Evolutionary conservation across 140 eudicot species (phyloP), one percentile per base, ranked within the genome.

Genomic region (Cichorium intybus): DNA sequence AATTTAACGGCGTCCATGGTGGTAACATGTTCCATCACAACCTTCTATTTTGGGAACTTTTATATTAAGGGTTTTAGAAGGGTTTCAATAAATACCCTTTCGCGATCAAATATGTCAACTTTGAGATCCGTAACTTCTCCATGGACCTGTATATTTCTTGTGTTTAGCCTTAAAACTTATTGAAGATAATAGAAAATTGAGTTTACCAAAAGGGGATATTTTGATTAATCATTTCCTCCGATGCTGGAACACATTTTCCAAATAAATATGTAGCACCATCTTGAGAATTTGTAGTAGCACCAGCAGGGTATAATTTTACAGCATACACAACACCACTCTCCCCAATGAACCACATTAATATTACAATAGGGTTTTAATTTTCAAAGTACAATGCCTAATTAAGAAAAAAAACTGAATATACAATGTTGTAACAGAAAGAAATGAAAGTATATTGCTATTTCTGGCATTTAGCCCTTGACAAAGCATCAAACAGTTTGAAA

Each of bases 281-380:
- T 74, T 94, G 99, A 50, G 99, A 94, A 78, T 94, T 94, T 24
- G 99, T 94, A 47, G 99, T 94, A 43, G 99, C 99, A 70, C 99
- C 99, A 76, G 99, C 99, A 37, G 99, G 99, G 72, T 94, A 94
- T 68, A 94, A 49, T 74, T 94, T 94, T 56, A 94, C 99, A 64
- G 84, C 97, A 79, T 61, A 80, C 15, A 94, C 90, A 67, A 84
- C 79, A 37, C 95, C 97, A 68, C 99, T 89, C 80, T 94, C 92
- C 71, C 91, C 99, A 89, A 73, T 34, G n/a, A n/a, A n/a, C n/a
- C n/a, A n/a, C n/a, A n/a, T n/a, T n/a, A n/a, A n/a, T n/a, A n/a
- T n/a, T n/a, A n/a, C n/a, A n/a, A n/a, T n/a, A n/a, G n/a, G n/a
- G n/a, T n/a, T n/a, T n/a, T n/a, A n/a, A n/a, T n/a, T n/a, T n/a